Conservation (phyloP, 2,329 filamentous ascomycete species). For the Anisogramma anomala region DNA sequence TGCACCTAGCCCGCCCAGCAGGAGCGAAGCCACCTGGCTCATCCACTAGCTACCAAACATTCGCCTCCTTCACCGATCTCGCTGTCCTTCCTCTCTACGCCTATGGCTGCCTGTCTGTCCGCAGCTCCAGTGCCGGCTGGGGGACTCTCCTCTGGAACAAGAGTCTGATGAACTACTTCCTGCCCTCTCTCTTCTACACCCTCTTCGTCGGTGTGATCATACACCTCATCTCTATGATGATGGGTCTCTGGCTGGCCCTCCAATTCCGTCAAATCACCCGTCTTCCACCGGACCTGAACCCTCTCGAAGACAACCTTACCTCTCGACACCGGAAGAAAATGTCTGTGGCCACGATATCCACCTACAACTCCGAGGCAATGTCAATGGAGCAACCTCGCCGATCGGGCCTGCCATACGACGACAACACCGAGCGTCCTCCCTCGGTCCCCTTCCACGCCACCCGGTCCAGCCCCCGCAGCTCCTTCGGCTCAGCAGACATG, state of each 20-base stretch:
- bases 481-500: slow-evolving; percentile 43
- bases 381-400: slow-evolving; percentile 30
- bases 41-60: slow-evolving; percentile 80
- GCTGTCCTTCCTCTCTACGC: slow-evolving; percentile 43
- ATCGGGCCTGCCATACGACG: slow-evolving; percentile 34
- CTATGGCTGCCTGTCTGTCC: slow-evolving; percentile 38
- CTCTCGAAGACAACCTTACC: slow-evolving; percentile 75
- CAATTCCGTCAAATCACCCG: slow-evolving; percentile 72
- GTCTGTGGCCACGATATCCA: slow-evolving; percentile 37
- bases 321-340: slow-evolving; percentile 63
- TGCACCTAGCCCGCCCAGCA: slow-evolving; percentile 63
- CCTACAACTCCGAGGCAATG: slow-evolving; percentile 29
- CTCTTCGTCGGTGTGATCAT: slow-evolving; percentile 53
- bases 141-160: slow-evolving; percentile 52
- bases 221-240: slow-evolving; percentile 56
- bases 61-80: slow-evolving; percentile 62
- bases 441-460: slow-evolving; percentile 74
- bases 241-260: slow-evolving; percentile 64
- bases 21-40: slow-evolving; percentile 64
- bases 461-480: slow-evolving; percentile 41
- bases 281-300: slow-evolving; percentile 91
- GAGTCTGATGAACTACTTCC: slow-evolving; percentile 45
- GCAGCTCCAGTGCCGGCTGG: slow-evolving; percentile 45
- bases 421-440: slow-evolving; percentile 32
- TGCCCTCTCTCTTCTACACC: slow-evolving; percentile 56